phyloP scores from a whole-genome alignment of 2,329 filamentous ascomycete species.

The Talaromyces marneffei region DNA sequence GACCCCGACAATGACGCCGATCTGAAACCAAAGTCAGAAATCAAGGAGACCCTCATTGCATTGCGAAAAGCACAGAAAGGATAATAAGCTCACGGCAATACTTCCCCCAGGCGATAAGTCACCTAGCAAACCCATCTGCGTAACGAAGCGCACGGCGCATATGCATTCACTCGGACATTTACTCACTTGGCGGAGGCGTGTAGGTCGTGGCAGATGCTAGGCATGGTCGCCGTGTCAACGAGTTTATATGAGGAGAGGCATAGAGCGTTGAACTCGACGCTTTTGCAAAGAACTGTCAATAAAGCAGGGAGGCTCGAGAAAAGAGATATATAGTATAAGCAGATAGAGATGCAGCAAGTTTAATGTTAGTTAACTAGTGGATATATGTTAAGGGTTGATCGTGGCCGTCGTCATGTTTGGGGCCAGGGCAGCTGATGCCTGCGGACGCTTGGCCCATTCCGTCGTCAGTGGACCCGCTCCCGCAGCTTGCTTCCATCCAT shows the following conservation, averaged over 20 bases:
- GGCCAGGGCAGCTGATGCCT: constrained; percentile 8
- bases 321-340: background rate
- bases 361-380: background rate
- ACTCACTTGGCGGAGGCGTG: constrained; percentile 12
- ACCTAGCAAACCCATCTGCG: constrained; percentile 63
- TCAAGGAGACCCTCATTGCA: background rate
- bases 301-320: background rate
- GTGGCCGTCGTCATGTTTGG: background rate
- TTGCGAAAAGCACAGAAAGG: constrained; percentile 4
- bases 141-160: constrained; percentile 31
- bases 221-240: constrained; percentile 11
- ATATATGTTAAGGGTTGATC: background rate
- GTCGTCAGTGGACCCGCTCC: constrained; percentile 15
- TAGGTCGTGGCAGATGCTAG: constrained; percentile 5
- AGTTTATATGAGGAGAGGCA: background rate
- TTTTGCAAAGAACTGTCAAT: background rate
- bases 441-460: constrained; percentile 9
- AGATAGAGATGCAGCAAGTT: background rate
- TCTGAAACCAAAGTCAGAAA: constrained; percentile 42
- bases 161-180: constrained; percentile 2
- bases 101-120: constrained; percentile 72
- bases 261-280: background rate
- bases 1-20: constrained; percentile 89
- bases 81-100: constrained; percentile 58
- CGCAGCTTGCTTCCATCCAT: constrained; percentile 14